phyloP scores from a whole-genome alignment of 2,329 filamentous ascomycete species.

The Macrophomina tecta region DNA sequence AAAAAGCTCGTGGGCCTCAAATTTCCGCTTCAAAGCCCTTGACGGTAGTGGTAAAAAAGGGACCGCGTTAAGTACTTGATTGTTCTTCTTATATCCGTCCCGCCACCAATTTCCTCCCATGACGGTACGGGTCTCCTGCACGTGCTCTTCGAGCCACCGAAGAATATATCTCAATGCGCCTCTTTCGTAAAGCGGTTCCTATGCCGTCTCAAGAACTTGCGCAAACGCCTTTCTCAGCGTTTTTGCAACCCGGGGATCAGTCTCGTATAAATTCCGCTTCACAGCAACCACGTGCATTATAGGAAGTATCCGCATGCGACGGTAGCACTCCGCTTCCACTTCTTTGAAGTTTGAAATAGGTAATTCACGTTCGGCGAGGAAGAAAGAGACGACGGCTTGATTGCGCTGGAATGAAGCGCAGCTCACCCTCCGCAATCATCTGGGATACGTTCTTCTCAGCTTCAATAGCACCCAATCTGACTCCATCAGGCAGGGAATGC shows the following conservation, averaged over 20 bases:
- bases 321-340: neutral
- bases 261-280: conserved; percentile 32
- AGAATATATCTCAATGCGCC: conserved; percentile 33
- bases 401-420: neutral
- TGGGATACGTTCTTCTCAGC: neutral
- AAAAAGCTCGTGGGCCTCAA: neutral
- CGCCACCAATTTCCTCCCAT: conserved; percentile 31
- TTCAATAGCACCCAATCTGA: conserved; percentile 33
- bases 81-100: conserved; percentile 33
- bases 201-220: conserved; percentile 31
- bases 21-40: conserved; percentile 24
- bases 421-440: neutral
- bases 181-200: conserved; percentile 30
- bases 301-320: neutral
- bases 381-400: neutral
- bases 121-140: conserved; percentile 28
- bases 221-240: conserved; percentile 33
- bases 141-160: conserved; percentile 34
- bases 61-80: conserved; percentile 32
- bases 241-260: conserved; percentile 33
- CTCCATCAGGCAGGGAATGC: conserved; percentile 29
- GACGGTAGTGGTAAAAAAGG: conserved; percentile 30
- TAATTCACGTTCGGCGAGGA: neutral
- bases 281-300: conserved; percentile 18
- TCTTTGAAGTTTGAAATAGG: neutral